Evolutionary conservation across 768 basidiomycete species (phyloP).

Genomic region (Mycena kentingensis): DNA sequence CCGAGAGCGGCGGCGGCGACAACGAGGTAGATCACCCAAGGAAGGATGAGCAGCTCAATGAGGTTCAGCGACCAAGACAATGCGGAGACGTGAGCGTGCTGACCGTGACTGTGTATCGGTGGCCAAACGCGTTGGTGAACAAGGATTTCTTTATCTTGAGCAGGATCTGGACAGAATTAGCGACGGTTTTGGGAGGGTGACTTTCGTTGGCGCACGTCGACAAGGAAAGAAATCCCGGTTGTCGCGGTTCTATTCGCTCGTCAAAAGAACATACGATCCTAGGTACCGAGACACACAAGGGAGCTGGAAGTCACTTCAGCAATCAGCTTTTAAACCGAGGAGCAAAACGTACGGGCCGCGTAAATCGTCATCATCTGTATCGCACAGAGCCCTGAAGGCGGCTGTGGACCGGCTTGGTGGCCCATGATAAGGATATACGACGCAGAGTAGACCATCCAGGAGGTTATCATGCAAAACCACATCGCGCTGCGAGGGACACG

Average conservation of each 20-base stretch:
- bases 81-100: background rate
- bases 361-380: conserved; percentile 12
- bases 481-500: conserved; percentile 9
- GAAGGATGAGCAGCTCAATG: conserved; percentile 1
- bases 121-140: background rate
- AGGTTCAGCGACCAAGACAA: background rate
- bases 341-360: conserved; percentile 3
- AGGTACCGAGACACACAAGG: background rate
- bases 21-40: conserved; percentile 4
- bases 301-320: background rate
- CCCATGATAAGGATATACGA: conserved; percentile 9
- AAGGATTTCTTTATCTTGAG: background rate
- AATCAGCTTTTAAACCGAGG: background rate
- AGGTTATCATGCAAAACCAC: conserved; percentile 13
- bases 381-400: conserved; percentile 2
- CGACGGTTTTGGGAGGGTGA: background rate
- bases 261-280: background rate
- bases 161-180: background rate
- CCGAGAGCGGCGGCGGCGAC: conserved; percentile 4
- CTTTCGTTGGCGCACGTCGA: background rate
- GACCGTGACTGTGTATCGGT: background rate
- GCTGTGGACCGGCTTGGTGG: conserved; percentile 7
- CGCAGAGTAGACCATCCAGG: conserved; percentile 3
- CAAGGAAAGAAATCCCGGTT: conserved; percentile 6
- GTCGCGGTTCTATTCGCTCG: background rate